Conservation (phyloP, 345 rosid species). For the Firmiana major region DNA sequence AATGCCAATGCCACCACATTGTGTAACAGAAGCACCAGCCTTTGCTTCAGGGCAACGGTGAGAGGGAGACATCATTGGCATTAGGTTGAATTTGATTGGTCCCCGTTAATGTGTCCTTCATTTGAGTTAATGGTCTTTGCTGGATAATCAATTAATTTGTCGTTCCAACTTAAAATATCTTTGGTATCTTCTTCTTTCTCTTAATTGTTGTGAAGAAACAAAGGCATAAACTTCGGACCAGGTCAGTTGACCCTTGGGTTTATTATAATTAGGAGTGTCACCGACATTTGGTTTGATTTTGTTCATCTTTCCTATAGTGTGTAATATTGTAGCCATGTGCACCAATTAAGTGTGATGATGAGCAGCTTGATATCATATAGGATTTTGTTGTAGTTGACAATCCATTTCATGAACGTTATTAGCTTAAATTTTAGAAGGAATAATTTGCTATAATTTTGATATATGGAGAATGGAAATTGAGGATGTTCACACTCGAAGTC, state of each 20-base stretch:
- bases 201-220: not conserved
- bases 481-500: too few species aligned
- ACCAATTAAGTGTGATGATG: not conserved
- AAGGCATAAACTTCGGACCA: not conserved
- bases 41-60: constrained; percentile 11
- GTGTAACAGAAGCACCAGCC: not conserved
- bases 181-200: not conserved
- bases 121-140: constrained; percentile 14
- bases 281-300: not conserved
- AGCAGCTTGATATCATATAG: not conserved
- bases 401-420: too few species aligned
- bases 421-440: too few species aligned
- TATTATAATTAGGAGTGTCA: not conserved
- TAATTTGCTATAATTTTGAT: too few species aligned
- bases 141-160: constrained; percentile 20
- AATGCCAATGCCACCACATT: not conserved
- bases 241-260: not conserved
- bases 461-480: too few species aligned
- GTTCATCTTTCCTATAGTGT: not conserved
- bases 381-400: not conserved
- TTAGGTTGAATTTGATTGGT: constrained; percentile 9
- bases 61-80: too few species aligned
- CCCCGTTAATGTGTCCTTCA: not conserved
- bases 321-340: not conserved
- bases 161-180: constrained; percentile 16